Evolutionary conservation across 495 filamentous ascomycete genomes (phyloP), one percentile per base, ranked within the genome.

Genomic region (Penicillium chermesinum): DNA sequence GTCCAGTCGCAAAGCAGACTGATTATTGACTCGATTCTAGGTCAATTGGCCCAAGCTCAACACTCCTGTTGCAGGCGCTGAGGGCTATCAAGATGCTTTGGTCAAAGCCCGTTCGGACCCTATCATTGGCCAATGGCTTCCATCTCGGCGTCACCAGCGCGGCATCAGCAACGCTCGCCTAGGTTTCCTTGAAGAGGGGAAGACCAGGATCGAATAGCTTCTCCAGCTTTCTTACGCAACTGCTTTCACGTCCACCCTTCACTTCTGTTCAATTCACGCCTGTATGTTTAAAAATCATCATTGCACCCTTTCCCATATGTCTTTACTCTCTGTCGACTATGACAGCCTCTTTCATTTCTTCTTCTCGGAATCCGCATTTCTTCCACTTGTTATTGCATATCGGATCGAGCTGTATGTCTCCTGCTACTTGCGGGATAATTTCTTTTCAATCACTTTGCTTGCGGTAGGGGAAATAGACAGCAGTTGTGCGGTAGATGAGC

Each of bases 41-140:
- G 89, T 98, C 21, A 94, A 91, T 67, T 98, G 93, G 93, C 93
- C 93, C 14, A 95, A 93, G 61, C 79, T 98, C 4, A 95, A 93
- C 54, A 88, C 88, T 5, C 84, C 88, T 7, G 78, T 84, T 2
- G 91, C 82, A 67, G 91, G 87, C 1, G 78, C 79, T 1, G 94
- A 98, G 62, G 88, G 89, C 8, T 93, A 90, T 55, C 85, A 91
- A 51, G 91, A 97, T 60, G 85, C 89, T 18, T 78, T 95, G 57
- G 74, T 71, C 58, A 81, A 85, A 58, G 86, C 88, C 7, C 74
- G 80, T 21, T 81, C 87, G 50, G 89, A 93, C 65, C 78, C 80
- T 50, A 62, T 96, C 16, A 72, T 95, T 49, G 91, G 90, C 2
- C 67, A 74, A 25, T 74, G 87, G 44, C 81, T 91, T 32, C 78